These are phyloP conservation scores for Strigomonas culicis DNA, from an alignment of 208 protist genomes.

Conservation along the genomic window DNA sequence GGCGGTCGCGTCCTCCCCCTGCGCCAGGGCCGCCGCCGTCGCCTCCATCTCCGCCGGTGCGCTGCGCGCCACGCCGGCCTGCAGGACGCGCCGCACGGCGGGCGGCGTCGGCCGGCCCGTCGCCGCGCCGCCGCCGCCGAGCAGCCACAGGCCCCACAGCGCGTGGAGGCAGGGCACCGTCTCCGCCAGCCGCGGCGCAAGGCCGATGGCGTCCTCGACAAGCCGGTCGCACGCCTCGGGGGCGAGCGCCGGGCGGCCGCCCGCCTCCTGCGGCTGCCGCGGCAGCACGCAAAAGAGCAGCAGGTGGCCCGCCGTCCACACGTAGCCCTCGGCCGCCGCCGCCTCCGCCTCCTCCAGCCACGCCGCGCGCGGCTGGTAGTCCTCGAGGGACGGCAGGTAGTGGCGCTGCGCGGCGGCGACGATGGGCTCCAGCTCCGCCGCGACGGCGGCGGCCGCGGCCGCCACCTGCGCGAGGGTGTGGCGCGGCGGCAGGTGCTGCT, in stretches of 20 bases:
- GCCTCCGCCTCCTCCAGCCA: neutral
- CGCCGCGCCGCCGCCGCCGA: conserved; percentile 6
- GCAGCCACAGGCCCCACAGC: conserved; percentile 50
- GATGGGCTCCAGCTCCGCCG: conserved; percentile 5
- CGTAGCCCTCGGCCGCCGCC: conserved; percentile 20
- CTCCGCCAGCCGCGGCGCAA: conserved; percentile 24
- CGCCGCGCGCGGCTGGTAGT: neutral
- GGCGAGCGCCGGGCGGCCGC: neutral
- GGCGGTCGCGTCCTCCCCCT: neutral
- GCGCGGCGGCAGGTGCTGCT: neutral
- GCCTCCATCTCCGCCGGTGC: neutral
- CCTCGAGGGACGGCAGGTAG: conserved; percentile 31
- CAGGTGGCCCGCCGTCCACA: conserved; percentile 66
- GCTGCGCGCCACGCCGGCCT: neutral
- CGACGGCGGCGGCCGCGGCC: neutral
- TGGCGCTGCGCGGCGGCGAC: conserved; percentile 27
- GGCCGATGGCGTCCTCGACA: conserved; percentile 44
- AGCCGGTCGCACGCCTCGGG: conserved; percentile 8
- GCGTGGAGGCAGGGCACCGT: conserved; percentile 38
- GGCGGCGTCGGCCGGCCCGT: neutral
- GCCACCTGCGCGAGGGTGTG: neutral
- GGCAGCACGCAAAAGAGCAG: conserved; percentile 23
- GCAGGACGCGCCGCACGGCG: neutral
- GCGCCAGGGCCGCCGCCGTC: neutral
- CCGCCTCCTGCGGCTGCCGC: neutral